A percentile compares a stretch with the other conserved stretches of the same genome.
phyloP scores from a whole-genome alignment of 192 early-diverging fungal genomes.

The Lunasporangiospora selenospora region DNA sequence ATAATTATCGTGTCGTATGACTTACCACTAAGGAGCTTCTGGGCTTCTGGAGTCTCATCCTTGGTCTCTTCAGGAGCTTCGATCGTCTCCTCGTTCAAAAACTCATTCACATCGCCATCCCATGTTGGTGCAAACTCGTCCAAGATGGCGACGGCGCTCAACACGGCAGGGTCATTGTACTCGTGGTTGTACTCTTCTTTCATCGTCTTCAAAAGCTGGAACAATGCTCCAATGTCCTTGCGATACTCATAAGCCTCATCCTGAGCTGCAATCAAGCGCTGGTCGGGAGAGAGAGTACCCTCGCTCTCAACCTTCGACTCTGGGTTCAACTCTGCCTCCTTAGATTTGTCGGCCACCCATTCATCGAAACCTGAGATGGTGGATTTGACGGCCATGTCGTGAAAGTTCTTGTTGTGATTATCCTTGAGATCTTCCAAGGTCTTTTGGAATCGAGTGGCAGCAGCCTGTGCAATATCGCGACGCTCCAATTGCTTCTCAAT shows the following conservation, averaged over 20 bases:
- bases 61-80: constrained; percentile 15
- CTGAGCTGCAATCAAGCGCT: constrained; percentile 1
- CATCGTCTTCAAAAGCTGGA: constrained; percentile 26
- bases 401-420: constrained; percentile 75
- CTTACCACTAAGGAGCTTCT: not conserved
- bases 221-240: constrained; percentile 37
- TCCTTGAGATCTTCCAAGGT: constrained; percentile 60
- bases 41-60: not conserved
- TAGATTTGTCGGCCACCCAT: constrained; percentile 58
- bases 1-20: too few species aligned
- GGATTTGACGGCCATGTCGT: constrained; percentile 71
- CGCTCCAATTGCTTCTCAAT: constrained; percentile 23
- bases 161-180: constrained; percentile 37
- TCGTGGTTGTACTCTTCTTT: constrained; percentile 36
- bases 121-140: constrained; percentile 31
- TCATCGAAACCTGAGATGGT: constrained; percentile 69
- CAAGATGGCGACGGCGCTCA: constrained; percentile 18
- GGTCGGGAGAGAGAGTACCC: constrained; percentile 10
- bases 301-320: constrained; percentile 2
- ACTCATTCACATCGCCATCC: constrained; percentile 24
- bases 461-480: constrained; percentile 20
- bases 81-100: constrained; percentile 16
- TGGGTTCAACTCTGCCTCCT: constrained; percentile 25
- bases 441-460: constrained; percentile 34
- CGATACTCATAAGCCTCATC: constrained; percentile 12